phyloP scores from a whole-genome alignment of 2,329 filamentous ascomycete genomes.

The Arthroderma uncinatum region DNA sequence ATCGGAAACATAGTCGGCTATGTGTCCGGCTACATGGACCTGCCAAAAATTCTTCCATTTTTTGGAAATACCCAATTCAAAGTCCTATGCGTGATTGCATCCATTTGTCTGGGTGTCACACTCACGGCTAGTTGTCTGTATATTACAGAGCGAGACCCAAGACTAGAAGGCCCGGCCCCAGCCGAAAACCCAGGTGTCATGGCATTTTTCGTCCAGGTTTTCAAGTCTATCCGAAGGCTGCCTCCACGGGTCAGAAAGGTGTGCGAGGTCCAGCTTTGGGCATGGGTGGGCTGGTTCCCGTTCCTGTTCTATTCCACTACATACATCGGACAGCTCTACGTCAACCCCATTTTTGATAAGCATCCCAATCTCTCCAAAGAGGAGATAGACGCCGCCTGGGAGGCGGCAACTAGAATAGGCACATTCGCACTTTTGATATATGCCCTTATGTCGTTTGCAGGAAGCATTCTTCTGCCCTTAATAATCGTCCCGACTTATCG shows the following conservation, averaged over 20 bases:
- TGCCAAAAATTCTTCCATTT: constrained; percentile 64
- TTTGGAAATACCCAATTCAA: constrained; percentile 87
- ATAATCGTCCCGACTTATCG: constrained; percentile 71
- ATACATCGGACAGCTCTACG: constrained; percentile 86
- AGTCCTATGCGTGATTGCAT: constrained; percentile 76
- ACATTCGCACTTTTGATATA: constrained; percentile 85
- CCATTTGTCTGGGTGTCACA: constrained; percentile 58
- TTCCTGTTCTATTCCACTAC: constrained; percentile 93
- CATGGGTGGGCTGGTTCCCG: constrained; percentile 93
- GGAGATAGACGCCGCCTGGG: constrained; percentile 70
- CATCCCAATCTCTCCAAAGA: constrained; percentile 67
- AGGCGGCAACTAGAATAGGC: constrained; percentile 72
- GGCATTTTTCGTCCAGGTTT: constrained; percentile 68
- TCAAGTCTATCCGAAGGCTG: constrained; percentile 62
- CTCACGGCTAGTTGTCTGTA: constrained; percentile 57
- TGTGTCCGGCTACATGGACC: constrained; percentile 70
- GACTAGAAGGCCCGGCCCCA: constrained; percentile 53
- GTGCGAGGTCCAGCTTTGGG: constrained; percentile 70
- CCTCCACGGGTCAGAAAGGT: constrained; percentile 74
- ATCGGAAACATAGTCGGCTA: constrained; percentile 87
- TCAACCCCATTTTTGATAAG: constrained; percentile 64
- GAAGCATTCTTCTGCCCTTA: constrained; percentile 75
- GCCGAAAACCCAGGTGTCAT: constrained; percentile 55
- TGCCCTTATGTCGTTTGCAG: constrained; percentile 68
- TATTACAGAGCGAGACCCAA: constrained; percentile 71